A percentile compares a stretch with the other conserved stretches of the same genome.
Evolutionary conservation across 768 basidiomycete species (phyloP).

Genomic region (Suillus decipiens): DNA sequence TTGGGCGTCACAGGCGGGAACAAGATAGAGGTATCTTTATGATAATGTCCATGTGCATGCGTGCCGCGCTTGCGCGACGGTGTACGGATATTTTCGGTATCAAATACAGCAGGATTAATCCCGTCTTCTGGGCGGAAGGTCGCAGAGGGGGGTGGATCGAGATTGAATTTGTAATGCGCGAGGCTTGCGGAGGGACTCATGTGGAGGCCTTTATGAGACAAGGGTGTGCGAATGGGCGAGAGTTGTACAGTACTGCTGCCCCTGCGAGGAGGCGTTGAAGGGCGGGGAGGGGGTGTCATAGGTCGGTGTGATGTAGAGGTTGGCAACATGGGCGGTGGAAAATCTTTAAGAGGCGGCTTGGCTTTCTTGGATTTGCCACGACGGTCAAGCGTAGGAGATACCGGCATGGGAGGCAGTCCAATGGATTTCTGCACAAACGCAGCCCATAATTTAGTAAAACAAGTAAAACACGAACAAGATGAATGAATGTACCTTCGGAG

Average conservation of each 20-base stretch:
- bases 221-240: constrained; percentile 64
- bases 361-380: constrained; percentile 25
- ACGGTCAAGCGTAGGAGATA: constrained; percentile 48
- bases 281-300: constrained; percentile 40
- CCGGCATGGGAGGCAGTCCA: constrained; percentile 42
- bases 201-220: constrained; percentile 67
- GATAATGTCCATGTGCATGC: constrained; percentile 19
- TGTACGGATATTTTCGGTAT: constrained; percentile 42
- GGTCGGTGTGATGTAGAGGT: constrained; percentile 21
- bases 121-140: constrained; percentile 28
- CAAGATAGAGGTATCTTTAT: constrained; percentile 19
- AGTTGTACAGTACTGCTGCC: constrained; percentile 39
- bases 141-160: constrained; percentile 59
- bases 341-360: constrained; percentile 18
- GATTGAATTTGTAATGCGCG: constrained; percentile 66
- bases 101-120: constrained; percentile 39
- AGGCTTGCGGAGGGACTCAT: constrained; percentile 70
- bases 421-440: constrained; percentile 34
- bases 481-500: constrained; percentile 23
- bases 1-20: constrained; percentile 46
- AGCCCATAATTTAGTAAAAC: background rate
- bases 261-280: constrained; percentile 40
- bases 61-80: constrained; percentile 45
- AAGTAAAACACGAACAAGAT: background rate
- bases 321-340: constrained; percentile 30